These are phyloP conservation scores for Ganoderma lucidum DNA, from an alignment of 1,284 basidiomycete genomes.

Conservation along the genomic window DNA sequence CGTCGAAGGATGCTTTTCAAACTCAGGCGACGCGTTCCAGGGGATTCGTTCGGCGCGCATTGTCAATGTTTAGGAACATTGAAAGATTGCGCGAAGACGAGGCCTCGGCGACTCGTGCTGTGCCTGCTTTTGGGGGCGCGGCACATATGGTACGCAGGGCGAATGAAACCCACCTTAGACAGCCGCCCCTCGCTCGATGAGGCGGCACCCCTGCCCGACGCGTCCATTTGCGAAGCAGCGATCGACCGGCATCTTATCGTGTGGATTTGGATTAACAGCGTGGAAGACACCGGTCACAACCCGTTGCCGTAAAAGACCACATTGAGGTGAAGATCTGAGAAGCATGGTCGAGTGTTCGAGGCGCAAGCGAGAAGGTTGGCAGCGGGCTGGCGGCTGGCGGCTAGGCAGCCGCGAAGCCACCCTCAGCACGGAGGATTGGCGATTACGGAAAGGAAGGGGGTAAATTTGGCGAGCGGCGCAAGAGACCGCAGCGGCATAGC, in stretches of 20 bases:
- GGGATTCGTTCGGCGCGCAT: not conserved
- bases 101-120: conserved; percentile 13
- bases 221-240: conserved; percentile 2
- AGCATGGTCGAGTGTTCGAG: conserved; percentile 4
- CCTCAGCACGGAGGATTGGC: conserved; percentile 13
- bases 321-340: conserved; percentile 1
- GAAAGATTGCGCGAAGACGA: conserved; percentile 3
- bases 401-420: conserved; percentile 6
- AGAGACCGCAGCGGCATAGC: conserved; percentile 18
- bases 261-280: not conserved
- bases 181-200: conserved; percentile 6
- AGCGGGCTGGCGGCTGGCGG: conserved; percentile 17
- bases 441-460: conserved; percentile 10
- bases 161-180: conserved; percentile 15
- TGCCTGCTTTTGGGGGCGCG: not conserved
- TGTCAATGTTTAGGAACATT: conserved; percentile 4
- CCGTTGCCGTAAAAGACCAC: not conserved
- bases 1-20: conserved; percentile 14
- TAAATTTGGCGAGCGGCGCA: conserved; percentile 17
- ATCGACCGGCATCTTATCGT: conserved; percentile 3
- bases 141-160: not conserved
- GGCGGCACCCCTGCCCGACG: conserved; percentile 5
- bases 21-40: conserved; percentile 10
- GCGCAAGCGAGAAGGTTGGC: conserved; percentile 24
- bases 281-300: not conserved